Percentiles rank a stretch among this genome's conserved stretches.
Conservation (phyloP, 2,329 filamentous ascomycete species). For the Hypoxylon sp. region DNA sequence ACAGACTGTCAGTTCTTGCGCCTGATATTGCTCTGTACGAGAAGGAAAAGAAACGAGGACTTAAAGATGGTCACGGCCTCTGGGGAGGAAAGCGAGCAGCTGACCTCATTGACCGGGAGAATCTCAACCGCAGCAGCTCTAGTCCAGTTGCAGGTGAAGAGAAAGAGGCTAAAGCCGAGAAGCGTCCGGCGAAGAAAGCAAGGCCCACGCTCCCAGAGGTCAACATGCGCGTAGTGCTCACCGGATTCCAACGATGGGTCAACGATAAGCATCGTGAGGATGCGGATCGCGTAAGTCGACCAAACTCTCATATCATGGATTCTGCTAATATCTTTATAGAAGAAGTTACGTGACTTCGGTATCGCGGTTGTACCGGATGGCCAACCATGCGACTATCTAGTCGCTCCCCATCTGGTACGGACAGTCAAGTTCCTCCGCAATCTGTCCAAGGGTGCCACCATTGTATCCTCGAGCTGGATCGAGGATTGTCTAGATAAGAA, state of each 20-base stretch:
- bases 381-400: slow-evolving; percentile 84
- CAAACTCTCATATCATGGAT: slow-evolving; percentile 19
- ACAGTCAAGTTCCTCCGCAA: slow-evolving; percentile 95
- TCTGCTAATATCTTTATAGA: slow-evolving; percentile 62
- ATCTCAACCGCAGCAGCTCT: slow-evolving; percentile 54
- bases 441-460: slow-evolving; percentile 81
- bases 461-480: slow-evolving; percentile 84
- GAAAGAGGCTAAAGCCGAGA: slow-evolving; percentile 59
- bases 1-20: slow-evolving; percentile 80
- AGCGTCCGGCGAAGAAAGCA: slow-evolving; percentile 70
- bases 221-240: slow-evolving; percentile 82
- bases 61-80: slow-evolving; percentile 62
- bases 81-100: slow-evolving; percentile 75
- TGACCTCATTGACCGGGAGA: slow-evolving; percentile 68
- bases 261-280: slow-evolving; percentile 80
- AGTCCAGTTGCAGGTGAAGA: slow-evolving; percentile 54
- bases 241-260: slow-evolving; percentile 87
- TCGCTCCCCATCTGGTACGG: slow-evolving; percentile 86
- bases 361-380: slow-evolving; percentile 84
- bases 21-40: slow-evolving; percentile 91
- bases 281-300: slow-evolving; percentile 77
- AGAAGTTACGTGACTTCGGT: slow-evolving; percentile 84
- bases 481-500: slow-evolving; percentile 80
- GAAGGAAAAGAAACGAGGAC: slow-evolving; percentile 86
- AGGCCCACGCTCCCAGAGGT: slow-evolving; percentile 75